phyloP scores from a whole-genome alignment of 805 yeast species.

The Yamadazyma nakazawae region DNA sequence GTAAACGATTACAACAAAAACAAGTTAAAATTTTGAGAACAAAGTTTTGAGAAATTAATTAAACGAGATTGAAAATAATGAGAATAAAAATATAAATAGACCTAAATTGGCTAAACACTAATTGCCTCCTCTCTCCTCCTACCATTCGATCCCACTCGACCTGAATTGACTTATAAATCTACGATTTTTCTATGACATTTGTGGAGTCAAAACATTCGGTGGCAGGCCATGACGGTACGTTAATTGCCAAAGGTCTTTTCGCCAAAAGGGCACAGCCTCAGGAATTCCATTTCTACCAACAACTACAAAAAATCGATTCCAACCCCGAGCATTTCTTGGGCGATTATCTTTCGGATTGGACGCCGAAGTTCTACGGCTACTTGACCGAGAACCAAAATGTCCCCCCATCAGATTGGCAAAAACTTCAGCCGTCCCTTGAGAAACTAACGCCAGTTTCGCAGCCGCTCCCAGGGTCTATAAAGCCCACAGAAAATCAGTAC shows the following conservation, averaged over 20 bases:
- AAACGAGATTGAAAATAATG: no score
- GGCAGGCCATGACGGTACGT: constrained; percentile 88
- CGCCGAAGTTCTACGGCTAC: constrained; percentile 63
- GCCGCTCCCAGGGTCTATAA: constrained; percentile 1
- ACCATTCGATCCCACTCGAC: no score
- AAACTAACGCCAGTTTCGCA: background rate
- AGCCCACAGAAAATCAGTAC: constrained; percentile 27
- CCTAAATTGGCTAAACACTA: no score
- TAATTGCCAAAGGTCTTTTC: constrained; percentile 64
- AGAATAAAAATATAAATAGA: no score
- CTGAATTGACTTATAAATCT: no score
- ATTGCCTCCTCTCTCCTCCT: no score
- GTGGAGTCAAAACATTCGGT: constrained; percentile 53
- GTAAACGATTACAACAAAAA: background rate
- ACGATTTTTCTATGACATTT: background rate
- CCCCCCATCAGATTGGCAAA: background rate
- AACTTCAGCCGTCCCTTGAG: background rate
- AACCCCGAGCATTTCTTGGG: constrained; percentile 21
- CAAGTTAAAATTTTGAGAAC: no score
- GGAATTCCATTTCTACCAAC: constrained; percentile 72
- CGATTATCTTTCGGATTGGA: constrained; percentile 46
- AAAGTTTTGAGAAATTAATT: no score
- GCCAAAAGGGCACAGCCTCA: constrained; percentile 62
- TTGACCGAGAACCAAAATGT: constrained; percentile 41
- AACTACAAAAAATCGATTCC: background rate